These are phyloP conservation scores for Thermochaetoides thermophila DNA, from an alignment of 495 filamentous ascomycete genomes.

Conservation along the genomic window DNA sequence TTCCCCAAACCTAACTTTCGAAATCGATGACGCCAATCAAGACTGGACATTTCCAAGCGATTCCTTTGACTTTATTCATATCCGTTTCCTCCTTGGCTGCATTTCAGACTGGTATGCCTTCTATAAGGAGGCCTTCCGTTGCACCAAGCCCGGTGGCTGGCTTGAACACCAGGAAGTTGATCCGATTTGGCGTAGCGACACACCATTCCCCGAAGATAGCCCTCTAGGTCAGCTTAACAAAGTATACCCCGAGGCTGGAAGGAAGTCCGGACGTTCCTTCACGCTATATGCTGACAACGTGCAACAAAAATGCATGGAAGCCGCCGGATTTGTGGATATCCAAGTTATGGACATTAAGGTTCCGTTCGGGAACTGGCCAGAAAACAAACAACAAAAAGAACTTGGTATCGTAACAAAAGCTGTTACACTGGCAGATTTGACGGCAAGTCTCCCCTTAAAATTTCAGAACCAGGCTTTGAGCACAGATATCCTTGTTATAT, in stretches of 20 bases:
- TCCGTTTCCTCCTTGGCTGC: constrained; percentile 38
- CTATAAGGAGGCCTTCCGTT: constrained; percentile 17
- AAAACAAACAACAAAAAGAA: background rate
- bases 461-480: too few species aligned
- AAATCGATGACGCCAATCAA: constrained; percentile 39
- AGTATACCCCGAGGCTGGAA: constrained; percentile 12
- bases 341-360: constrained; percentile 12
- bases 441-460: background rate
- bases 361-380: constrained; percentile 1
- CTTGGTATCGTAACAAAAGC: background rate
- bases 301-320: constrained; percentile 41
- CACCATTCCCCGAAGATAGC: constrained; percentile 14
- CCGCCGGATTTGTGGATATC: constrained; percentile 43
- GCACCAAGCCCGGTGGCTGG: constrained; percentile 26
- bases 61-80: constrained; percentile 50
- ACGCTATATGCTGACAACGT: constrained; percentile 22
- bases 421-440: background rate
- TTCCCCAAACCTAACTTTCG: constrained; percentile 34
- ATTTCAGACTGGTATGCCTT: constrained; percentile 41
- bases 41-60: constrained; percentile 35
- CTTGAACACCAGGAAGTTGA: constrained; percentile 16
- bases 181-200: constrained; percentile 8
- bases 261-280: constrained; percentile 8
- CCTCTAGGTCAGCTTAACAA: constrained; percentile 18
- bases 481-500: background rate